A percentile compares a stretch with the other conserved stretches of the same genome.
phyloP scores from a whole-genome alignment of 2,329 filamentous ascomycete genomes.

The Thielaviopsis musarum region DNA sequence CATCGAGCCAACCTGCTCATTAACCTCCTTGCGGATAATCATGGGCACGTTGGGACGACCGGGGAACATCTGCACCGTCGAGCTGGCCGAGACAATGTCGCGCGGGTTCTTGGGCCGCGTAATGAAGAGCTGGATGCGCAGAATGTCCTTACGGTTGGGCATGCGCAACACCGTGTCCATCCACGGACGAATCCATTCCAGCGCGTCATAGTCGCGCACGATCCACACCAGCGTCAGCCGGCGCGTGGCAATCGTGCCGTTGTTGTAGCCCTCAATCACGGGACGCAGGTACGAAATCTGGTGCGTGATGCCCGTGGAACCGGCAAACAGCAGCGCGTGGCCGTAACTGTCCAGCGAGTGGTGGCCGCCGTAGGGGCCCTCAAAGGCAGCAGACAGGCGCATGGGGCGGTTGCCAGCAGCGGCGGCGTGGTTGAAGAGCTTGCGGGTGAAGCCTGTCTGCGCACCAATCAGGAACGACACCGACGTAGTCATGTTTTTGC shows the following conservation, averaged over 20 bases:
- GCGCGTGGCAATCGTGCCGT: conserved; percentile 61
- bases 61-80: conserved; percentile 79
- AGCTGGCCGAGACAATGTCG: conserved; percentile 59
- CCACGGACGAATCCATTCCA: conserved; percentile 89
- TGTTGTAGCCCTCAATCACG: conserved; percentile 50
- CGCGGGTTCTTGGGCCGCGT: conserved; percentile 73
- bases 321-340: conserved; percentile 77
- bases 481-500: conserved; percentile 29
- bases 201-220: conserved; percentile 70
- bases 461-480: conserved; percentile 77
- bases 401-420: conserved; percentile 35
- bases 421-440: conserved; percentile 55
- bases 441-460: conserved; percentile 74
- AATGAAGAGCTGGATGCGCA: conserved; percentile 79
- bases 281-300: conserved; percentile 78
- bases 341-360: conserved; percentile 85
- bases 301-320: conserved; percentile 88
- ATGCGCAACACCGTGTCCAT: conserved; percentile 59
- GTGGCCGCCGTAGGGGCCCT: conserved; percentile 77
- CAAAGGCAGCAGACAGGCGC: conserved; percentile 55
- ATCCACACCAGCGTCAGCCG: conserved; percentile 81
- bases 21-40: conserved; percentile 66
- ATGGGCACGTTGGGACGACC: conserved; percentile 71
- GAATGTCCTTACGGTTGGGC: conserved; percentile 62
- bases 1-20: conserved; percentile 74